Evolutionary conservation across 805 yeast species (phyloP), one percentile per base, ranked within the genome.

Genomic region (Cyberlindnera euphorbiiphila): DNA sequence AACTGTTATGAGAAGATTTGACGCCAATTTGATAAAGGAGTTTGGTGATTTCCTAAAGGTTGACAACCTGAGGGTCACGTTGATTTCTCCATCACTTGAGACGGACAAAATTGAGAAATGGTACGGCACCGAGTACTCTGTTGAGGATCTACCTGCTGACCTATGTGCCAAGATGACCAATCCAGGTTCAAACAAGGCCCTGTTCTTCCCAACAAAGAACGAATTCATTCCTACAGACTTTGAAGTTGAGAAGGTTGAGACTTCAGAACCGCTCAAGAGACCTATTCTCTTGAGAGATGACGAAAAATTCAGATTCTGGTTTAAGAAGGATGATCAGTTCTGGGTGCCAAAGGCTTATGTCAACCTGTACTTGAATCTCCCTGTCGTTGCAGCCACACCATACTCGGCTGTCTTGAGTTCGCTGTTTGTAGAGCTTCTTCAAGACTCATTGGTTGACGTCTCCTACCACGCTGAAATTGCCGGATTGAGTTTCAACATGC

Each of bases 381-480:
- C 95, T 1, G 66, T 72, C 10, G 68, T 83, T 0, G 72, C 72
- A 33, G 62, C 73, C 1, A 74, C 81, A n/a, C 77, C 86, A 2
- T 60, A 70, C 20, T 69, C 76, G 33, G 65, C 78, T 2, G 73
- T 83, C 27, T 62, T 74, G 44, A 69, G 89, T 1, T 66, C 78
- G 1, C 56, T 91, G 29, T 76, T 77, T 56, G 72, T 78, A 22
- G 91, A 85, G 33, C 57, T 91, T 42, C 60, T 91, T 16, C 83
- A 77, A 36, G 96, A 89, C 53, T 76, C 75, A 24, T 66, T 93
- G 46, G 78, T 77, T 49, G 89, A 87, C 51, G 63, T 78, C 36
- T 76, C 86, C 9, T 91, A 91, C 53, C 83, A 85, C 54, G 97
- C 98, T 1, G 73, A 77, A 8, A 69, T 88, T 38, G 96, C 93